Percentiles rank a stretch among this genome's conserved stretches.
Evolutionary conservation across 345 rosid species (phyloP).

Genomic region (Hibiscus trionum): DNA sequence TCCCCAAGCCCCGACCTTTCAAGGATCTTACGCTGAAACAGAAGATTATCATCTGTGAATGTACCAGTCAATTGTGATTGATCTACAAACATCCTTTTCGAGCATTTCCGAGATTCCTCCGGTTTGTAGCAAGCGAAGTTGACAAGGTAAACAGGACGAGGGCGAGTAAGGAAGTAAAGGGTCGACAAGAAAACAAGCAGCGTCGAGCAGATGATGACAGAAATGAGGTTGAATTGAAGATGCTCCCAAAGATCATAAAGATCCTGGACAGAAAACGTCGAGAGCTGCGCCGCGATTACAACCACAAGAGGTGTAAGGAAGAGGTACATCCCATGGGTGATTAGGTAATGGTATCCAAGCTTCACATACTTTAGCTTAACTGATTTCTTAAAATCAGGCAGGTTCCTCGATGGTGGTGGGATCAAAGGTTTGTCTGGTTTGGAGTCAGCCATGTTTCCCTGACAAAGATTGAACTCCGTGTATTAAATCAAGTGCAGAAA

Average conservation of each 20-base stretch:
- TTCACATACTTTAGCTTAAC: slow-evolving; percentile 60
- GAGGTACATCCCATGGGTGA: slow-evolving; percentile 58
- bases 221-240: slow-evolving; percentile 44
- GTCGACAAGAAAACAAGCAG: slow-evolving; percentile 37
- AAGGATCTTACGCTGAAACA: slow-evolving; percentile 39
- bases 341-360: slow-evolving; percentile 63
- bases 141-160: slow-evolving; percentile 37
- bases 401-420: slow-evolving; percentile 7
- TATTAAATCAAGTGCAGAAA: not conserved
- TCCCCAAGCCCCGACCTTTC: slow-evolving; percentile 54
- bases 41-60: slow-evolving; percentile 33
- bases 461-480: not conserved
- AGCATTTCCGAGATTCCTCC: slow-evolving; percentile 27
- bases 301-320: slow-evolving; percentile 39
- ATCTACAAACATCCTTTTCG: slow-evolving; percentile 33
- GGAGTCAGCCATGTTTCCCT: slow-evolving; percentile 12
- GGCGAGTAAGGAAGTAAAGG: slow-evolving; percentile 39
- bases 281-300: slow-evolving; percentile 30
- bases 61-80: slow-evolving; percentile 23
- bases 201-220: slow-evolving; percentile 33
- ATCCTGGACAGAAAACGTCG: slow-evolving; percentile 32
- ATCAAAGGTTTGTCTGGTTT: slow-evolving; percentile 12
- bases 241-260: slow-evolving; percentile 42
- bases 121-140: slow-evolving; percentile 43
- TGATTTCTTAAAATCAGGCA: slow-evolving; percentile 59